A percentile compares a stretch with the other conserved stretches of the same genome.
Conservation (phyloP, 257 asterid genomes). For the Nicotiana tabacum region DNA sequence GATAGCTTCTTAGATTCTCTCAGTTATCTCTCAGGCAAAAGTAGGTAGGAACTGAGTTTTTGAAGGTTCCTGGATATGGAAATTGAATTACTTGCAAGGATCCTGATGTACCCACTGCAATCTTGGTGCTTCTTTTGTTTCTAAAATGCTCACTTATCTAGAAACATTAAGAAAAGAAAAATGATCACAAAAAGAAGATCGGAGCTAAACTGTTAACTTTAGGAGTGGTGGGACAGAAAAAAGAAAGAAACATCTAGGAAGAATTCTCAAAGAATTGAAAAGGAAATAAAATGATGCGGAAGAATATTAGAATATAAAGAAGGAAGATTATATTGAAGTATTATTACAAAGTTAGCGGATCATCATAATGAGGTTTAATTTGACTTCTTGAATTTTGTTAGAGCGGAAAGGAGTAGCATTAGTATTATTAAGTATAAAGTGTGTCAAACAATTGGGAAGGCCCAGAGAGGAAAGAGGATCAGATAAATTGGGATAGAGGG, state of each 20-base stretch:
- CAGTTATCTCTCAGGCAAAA: no score
- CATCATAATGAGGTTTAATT: not conserved
- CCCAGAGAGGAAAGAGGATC: not conserved
- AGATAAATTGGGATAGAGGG: not conserved
- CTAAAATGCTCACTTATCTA: no score
- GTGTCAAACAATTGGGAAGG: slow-evolving; percentile 1
- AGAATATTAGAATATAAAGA: not conserved
- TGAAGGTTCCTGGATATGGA: no score
- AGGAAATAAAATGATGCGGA: not conserved
- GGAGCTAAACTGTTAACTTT: not conserved
- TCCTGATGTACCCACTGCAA: no score
- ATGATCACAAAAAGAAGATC: not conserved
- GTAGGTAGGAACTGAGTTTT: no score
- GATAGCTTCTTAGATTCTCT: no score
- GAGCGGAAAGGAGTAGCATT: not conserved
- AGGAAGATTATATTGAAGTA: not conserved
- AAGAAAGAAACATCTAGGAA: not conserved
- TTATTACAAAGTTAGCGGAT: not conserved
- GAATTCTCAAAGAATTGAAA: not conserved
- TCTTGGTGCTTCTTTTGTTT: no score
- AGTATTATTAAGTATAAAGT: not conserved
- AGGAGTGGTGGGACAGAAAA: not conserved
- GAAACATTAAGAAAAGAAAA: not conserved
- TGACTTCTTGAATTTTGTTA: slow-evolving; percentile 2
- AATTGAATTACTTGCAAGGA: no score